phyloP scores from a whole-genome alignment of 2,329 filamentous ascomycete genomes.

The Cladophialophora bantiana region DNA sequence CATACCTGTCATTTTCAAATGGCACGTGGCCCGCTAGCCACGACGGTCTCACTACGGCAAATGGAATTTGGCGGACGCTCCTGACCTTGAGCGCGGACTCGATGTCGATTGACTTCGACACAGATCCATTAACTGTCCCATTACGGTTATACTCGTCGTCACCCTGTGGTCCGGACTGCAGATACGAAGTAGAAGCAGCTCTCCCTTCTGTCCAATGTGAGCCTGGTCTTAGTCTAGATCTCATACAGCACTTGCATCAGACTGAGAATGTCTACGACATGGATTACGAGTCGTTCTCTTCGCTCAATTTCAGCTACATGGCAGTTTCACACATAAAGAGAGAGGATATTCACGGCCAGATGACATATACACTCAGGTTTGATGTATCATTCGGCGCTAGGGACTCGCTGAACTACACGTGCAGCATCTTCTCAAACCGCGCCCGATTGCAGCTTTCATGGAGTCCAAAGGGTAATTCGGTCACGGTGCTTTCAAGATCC shows the following conservation, averaged over 20 bases:
- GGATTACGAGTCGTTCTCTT: conserved; percentile 6
- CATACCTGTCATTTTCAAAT: conserved; percentile 7
- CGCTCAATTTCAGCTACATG: conserved; percentile 12
- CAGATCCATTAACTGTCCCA: background rate
- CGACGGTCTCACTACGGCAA: background rate
- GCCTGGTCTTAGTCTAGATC: conserved; percentile 3
- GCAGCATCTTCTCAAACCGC: background rate
- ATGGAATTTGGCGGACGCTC: conserved; percentile 1
- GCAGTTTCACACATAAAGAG: conserved; percentile 5
- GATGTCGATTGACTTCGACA: conserved; percentile 8
- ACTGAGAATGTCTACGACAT: conserved; percentile 5
- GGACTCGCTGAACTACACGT: background rate
- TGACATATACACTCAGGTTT: background rate
- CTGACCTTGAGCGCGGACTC: background rate
- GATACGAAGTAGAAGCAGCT: conserved; percentile 3
- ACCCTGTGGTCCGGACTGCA: conserved; percentile 3
- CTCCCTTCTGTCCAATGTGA: conserved; percentile 7
- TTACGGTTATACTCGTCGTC: conserved; percentile 1
- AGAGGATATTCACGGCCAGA: conserved; percentile 1
- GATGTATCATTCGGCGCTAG: conserved; percentile 2
- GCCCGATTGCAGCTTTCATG: conserved; percentile 7
- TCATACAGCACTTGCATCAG: background rate
- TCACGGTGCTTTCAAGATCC: background rate
- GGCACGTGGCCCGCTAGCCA: background rate
- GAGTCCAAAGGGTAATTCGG: conserved; percentile 3